These are phyloP conservation scores for Coccomyxa sp. DNA, from an alignment of 139 green algal species.

Conservation along the genomic window DNA sequence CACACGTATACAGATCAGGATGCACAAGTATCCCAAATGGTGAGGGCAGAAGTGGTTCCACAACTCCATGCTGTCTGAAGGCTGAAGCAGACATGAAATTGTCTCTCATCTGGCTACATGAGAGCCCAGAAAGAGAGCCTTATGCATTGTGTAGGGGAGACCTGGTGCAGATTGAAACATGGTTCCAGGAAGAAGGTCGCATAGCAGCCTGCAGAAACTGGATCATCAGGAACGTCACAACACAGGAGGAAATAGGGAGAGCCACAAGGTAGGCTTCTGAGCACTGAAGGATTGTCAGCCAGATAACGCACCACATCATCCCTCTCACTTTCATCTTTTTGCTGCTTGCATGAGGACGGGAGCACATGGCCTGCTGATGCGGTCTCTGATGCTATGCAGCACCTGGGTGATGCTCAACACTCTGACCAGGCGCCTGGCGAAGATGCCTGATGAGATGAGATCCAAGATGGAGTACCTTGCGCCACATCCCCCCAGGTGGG, in stretches of 20 bases:
- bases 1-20: conserved; percentile 86
- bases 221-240: conserved; percentile 53
- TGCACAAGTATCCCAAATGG: conserved; percentile 89
- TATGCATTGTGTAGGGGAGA: conserved; percentile 53
- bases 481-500: conserved; percentile 25
- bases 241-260: conserved; percentile 57
- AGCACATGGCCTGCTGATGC: neutral
- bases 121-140: neutral
- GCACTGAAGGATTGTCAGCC: neutral
- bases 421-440: conserved; percentile 63
- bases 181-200: conserved; percentile 79
- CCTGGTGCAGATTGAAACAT: conserved; percentile 78
- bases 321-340: neutral
- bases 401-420: conserved; percentile 93
- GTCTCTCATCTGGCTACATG: neutral
- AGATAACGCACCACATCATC: neutral
- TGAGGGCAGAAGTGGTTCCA: conserved; percentile 22
- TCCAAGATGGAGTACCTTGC: conserved; percentile 45
- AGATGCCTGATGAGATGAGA: conserved; percentile 68
- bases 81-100: too few species aligned
- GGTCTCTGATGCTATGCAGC: conserved; percentile 27
- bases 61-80: too few species aligned
- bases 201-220: conserved; percentile 80
- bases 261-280: conserved; percentile 57
- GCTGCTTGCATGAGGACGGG: neutral